Evolutionary conservation across 2,329 filamentous ascomycete species (phyloP).

Genomic region (Colletotrichum lupini): DNA sequence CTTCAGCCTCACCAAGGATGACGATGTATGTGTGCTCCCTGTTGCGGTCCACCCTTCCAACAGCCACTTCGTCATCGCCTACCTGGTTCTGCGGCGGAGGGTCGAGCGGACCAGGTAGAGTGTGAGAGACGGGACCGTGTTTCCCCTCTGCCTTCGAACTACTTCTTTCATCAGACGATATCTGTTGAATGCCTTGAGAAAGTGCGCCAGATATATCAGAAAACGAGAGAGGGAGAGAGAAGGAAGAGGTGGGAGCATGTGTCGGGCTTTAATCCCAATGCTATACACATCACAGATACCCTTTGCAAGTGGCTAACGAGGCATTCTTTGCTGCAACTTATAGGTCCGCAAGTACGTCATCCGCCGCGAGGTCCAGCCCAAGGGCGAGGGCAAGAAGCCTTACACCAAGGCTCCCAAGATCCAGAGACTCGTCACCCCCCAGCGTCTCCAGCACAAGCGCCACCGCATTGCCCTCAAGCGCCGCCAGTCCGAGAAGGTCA

Average conservation of each 20-base stretch:
- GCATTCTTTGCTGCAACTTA: conserved; percentile 42
- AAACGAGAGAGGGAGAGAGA: background rate
- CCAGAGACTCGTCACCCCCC: conserved; percentile 98
- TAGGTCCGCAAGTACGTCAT: conserved; percentile 99
- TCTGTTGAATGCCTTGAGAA: conserved; percentile 36
- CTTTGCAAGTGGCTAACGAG: conserved; percentile 47
- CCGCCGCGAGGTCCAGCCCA: conserved; percentile 95
- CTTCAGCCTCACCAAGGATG: conserved; percentile 99
- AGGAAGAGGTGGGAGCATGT: conserved; percentile 3
- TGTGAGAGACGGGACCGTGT: conserved; percentile 60
- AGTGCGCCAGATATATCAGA: conserved; percentile 21
- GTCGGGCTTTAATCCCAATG: conserved; percentile 25
- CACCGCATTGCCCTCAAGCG: conserved; percentile 98
- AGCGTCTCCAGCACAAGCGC: conserved; percentile 99
- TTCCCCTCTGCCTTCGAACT: conserved; percentile 22
- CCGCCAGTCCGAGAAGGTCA: conserved; percentile 94
- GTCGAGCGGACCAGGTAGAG: conserved; percentile 65
- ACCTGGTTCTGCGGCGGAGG: conserved; percentile 63
- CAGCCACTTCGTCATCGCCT: conserved; percentile 76
- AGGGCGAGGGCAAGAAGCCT: conserved; percentile 95
- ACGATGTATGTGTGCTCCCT: conserved; percentile 85
- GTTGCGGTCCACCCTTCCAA: conserved; percentile 51
- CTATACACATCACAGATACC: conserved; percentile 14
- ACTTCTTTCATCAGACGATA: conserved; percentile 3
- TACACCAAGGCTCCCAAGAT: conserved; percentile 99